Evolutionary conservation across 306 rosid species (phyloP).

Genomic region (Vicia faba): DNA sequence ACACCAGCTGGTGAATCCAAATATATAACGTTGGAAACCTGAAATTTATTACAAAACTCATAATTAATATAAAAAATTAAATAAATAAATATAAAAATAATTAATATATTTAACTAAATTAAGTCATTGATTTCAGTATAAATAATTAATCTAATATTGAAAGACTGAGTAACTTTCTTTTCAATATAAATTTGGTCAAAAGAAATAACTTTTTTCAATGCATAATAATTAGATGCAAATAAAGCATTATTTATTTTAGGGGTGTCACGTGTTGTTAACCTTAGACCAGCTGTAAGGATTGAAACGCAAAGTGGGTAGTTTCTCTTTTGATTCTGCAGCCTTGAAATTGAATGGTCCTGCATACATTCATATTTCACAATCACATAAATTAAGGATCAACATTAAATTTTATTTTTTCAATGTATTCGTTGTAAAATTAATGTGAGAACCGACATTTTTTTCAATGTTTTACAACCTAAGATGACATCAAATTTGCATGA

Average conservation of each 20-base stretch:
- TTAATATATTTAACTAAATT: no score
- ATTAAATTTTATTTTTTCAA: neutral
- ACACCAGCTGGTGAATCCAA: constrained; percentile 93
- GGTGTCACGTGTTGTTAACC: constrained; percentile 41
- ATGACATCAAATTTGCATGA: neutral
- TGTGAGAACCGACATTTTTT: constrained; percentile 1
- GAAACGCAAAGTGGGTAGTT: constrained; percentile 62
- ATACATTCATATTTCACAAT: constrained; percentile 29
- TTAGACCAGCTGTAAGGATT: constrained; percentile 94
- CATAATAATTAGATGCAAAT: neutral
- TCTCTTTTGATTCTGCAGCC: constrained; percentile 51
- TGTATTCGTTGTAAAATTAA: neutral
- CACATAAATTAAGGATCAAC: neutral
- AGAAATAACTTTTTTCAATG: neutral
- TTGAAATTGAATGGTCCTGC: constrained; percentile 89
- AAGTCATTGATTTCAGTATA: neutral
- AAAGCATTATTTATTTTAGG: neutral
- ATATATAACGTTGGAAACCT: constrained; percentile 83
- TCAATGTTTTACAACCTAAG: neutral
- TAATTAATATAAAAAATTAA: no score
- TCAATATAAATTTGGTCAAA: neutral
- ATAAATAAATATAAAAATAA: no score
- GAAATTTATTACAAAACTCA: neutral
- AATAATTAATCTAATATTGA: neutral
- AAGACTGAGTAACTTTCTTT: no score